Percentiles rank a stretch among this genome's conserved stretches.
Conservation (phyloP, 1,284 basidiomycete genomes). For the Naganishia liquefaciens region DNA sequence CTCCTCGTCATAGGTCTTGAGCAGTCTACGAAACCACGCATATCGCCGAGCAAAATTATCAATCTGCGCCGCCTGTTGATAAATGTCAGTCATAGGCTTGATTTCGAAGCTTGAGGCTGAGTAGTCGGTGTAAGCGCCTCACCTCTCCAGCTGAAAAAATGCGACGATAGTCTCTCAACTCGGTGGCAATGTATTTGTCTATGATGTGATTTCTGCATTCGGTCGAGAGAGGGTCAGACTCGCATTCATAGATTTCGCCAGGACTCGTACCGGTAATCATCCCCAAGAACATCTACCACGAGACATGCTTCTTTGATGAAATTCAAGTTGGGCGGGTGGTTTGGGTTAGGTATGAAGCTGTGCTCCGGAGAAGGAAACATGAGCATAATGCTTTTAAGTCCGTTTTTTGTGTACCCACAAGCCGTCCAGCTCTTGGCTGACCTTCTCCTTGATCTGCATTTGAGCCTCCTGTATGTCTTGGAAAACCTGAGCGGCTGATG, state of each 20-base stretch:
- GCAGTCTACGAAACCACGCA: conserved; percentile 92
- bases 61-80: conserved; percentile 72
- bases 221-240: not conserved
- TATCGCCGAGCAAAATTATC: conserved; percentile 93
- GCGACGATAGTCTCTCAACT: conserved; percentile 92
- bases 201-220: conserved; percentile 65
- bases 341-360: conserved; percentile 76
- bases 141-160: conserved; percentile 84
- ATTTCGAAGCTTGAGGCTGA: not conserved
- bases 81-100: conserved; percentile 4
- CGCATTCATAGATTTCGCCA: not conserved
- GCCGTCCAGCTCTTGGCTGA: conserved; percentile 84
- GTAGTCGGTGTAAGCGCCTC: conserved; percentile 59
- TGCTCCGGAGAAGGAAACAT: not conserved
- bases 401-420: conserved; percentile 63
- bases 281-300: conserved; percentile 81
- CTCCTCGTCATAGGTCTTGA: conserved; percentile 85
- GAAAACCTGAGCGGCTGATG: conserved; percentile 73
- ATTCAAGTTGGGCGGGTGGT: conserved; percentile 65
- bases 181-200: conserved; percentile 84
- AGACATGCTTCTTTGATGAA: conserved; percentile 63
- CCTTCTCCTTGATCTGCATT: conserved; percentile 69
- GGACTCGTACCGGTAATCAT: conserved; percentile 66
- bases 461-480: conserved; percentile 76
- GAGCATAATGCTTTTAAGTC: conserved; percentile 3